Evolutionary conservation across 371 early-diverging fungal genomes (phyloP).

Genomic region (Mucor circinelloides): DNA sequence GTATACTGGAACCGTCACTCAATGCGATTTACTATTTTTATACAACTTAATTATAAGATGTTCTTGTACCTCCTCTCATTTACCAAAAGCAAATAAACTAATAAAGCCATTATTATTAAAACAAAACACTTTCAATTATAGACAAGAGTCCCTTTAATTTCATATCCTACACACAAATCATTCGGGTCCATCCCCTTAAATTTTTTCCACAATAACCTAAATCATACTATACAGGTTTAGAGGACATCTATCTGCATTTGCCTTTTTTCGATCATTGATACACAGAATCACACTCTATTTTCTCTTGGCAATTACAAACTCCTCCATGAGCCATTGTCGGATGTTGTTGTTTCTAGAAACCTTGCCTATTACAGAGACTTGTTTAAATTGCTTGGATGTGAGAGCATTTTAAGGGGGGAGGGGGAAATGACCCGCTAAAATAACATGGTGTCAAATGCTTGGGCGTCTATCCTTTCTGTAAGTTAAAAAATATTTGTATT

Average conservation of each 20-base stretch:
- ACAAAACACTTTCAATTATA: not conserved
- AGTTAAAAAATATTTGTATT: not conserved
- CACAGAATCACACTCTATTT: not conserved
- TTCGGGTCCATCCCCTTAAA: not conserved
- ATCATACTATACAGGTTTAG: not conserved
- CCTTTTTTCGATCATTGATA: not conserved
- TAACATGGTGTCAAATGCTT: not conserved
- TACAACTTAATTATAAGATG: not conserved
- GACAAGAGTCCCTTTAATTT: not conserved
- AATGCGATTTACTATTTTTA: not conserved
- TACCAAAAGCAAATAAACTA: not conserved
- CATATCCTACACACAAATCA: not conserved
- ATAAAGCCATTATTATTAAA: not conserved
- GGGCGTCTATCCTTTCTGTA: not conserved
- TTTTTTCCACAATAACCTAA: not conserved
- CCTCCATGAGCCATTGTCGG: not conserved
- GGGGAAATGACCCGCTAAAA: not conserved
- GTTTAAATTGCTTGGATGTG: not conserved
- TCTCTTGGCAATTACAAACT: not conserved
- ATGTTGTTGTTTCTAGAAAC: not conserved
- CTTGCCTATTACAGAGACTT: not conserved
- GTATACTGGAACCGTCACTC: not conserved
- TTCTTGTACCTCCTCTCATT: constrained; percentile 1
- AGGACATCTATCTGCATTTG: not conserved
- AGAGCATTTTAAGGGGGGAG: not conserved